phyloP scores from a whole-genome alignment of 306 rosid species.

The Inga leiocalycina region DNA sequence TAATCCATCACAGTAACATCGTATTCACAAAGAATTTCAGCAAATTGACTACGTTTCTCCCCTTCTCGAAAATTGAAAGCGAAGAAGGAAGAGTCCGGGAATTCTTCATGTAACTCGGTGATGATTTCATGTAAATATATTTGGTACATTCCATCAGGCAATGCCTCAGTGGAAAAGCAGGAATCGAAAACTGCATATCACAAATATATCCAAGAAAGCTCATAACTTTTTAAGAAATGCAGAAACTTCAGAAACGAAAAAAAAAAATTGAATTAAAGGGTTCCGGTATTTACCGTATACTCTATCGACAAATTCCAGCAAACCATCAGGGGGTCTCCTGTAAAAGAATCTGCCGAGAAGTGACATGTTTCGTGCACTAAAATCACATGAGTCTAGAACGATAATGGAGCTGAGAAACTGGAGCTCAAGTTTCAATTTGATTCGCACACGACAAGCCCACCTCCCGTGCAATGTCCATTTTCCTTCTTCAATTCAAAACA shows the following conservation, averaged over 20 bases:
- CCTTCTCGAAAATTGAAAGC: conserved; percentile 97
- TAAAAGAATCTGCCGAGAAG: conserved; percentile 93
- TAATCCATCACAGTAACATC: conserved; percentile 92
- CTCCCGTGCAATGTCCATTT: background rate
- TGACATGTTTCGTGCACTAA: conserved; percentile 61
- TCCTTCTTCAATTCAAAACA: background rate
- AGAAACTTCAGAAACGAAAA: background rate
- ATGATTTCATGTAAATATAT: conserved; percentile 78
- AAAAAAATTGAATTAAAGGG: background rate
- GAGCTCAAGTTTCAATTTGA: conserved; percentile 33
- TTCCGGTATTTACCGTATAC: conserved; percentile 64
- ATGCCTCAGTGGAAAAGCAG: conserved; percentile 89
- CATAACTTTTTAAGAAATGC: background rate
- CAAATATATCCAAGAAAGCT: background rate
- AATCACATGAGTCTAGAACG: conserved; percentile 34
- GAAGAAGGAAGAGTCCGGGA: conserved; percentile 87
- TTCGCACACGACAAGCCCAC: conserved; percentile 4
- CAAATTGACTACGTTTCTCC: conserved; percentile 71
- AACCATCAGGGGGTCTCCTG: conserved; percentile 96
- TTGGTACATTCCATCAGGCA: conserved; percentile 86
- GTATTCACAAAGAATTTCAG: conserved; percentile 63
- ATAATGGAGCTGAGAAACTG: conserved; percentile 32
- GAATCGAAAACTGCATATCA: conserved; percentile 86
- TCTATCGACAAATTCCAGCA: conserved; percentile 87
- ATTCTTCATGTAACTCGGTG: conserved; percentile 84